Conservation (phyloP, 202 grass and related monocot species). For the Schoenoplectus tabernaemontani region DNA sequence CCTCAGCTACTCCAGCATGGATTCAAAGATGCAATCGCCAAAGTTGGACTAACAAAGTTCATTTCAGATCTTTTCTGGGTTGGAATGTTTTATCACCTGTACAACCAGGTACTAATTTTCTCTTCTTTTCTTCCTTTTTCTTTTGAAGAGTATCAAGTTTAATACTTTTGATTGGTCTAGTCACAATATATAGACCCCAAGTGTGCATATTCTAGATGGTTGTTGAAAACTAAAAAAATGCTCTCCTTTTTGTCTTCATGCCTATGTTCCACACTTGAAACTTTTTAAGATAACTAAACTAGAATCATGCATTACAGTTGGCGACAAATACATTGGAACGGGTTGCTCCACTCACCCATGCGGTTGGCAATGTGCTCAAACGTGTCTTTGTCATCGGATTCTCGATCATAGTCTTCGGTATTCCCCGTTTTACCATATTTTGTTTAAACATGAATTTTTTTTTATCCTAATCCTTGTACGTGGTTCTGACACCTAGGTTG, state of each 20-base stretch:
- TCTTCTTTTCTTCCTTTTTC: not conserved
- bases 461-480: not conserved
- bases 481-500: not conserved
- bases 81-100: slow-evolving; percentile 98
- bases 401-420: slow-evolving; percentile 80
- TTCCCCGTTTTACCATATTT: slow-evolving; percentile 3
- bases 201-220: not conserved
- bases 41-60: slow-evolving; percentile 76
- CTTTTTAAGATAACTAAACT: not conserved
- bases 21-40: slow-evolving; percentile 71
- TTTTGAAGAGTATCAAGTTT: not conserved
- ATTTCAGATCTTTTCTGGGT: slow-evolving; percentile 77
- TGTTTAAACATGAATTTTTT: slow-evolving; percentile 18
- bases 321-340: slow-evolving; percentile 96
- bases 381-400: slow-evolving; percentile 98
- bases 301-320: slow-evolving; percentile 43
- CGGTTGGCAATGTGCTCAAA: slow-evolving; percentile 97
- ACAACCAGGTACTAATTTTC: slow-evolving; percentile 75
- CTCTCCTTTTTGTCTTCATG: not conserved
- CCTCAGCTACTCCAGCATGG: slow-evolving; percentile 72
- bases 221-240: not conserved
- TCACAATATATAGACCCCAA: not conserved
- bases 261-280: not conserved
- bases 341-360: slow-evolving; percentile 91
- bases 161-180: not conserved